Conservation (phyloP, 2,329 filamentous ascomycete genomes). For the Ilyonectria sp. region DNA sequence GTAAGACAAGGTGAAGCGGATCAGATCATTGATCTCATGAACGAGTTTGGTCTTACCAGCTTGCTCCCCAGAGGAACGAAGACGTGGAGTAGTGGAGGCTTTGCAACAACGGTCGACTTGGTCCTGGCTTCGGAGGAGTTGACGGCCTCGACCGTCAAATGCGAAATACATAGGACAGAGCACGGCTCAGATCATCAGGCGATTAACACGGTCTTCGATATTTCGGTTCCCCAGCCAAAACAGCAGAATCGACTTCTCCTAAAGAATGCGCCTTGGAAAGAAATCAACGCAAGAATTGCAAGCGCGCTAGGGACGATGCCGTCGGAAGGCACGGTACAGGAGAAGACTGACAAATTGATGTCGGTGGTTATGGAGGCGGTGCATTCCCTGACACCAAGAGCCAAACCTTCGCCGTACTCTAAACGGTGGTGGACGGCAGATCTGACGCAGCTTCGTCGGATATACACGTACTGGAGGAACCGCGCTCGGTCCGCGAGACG, state of each 20-base stretch:
- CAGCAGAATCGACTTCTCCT: neutral
- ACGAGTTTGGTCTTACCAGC: conserved; percentile 30
- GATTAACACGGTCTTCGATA: conserved; percentile 28
- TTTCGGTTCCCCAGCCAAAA: neutral
- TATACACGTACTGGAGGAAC: conserved; percentile 50
- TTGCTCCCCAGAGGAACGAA: conserved; percentile 54
- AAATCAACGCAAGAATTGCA: conserved; percentile 28
- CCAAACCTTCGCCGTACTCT: neutral
- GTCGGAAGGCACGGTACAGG: conserved; percentile 18
- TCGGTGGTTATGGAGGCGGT: no score
- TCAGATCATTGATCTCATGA: no score
- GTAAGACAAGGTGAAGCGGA: no score
- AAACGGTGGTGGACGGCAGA: conserved; percentile 51
- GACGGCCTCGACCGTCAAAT: conserved; percentile 17
- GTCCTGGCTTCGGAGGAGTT: conserved; percentile 43
- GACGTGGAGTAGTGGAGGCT: conserved; percentile 48
- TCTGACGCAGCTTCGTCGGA: conserved; percentile 46
- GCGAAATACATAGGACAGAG: neutral
- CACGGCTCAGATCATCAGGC: conserved; percentile 35
- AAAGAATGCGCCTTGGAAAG: conserved; percentile 30
- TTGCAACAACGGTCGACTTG: conserved; percentile 45
- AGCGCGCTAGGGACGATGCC: conserved; percentile 13
- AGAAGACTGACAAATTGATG: conserved; percentile 16
- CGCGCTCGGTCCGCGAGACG: conserved; percentile 39
- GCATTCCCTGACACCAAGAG: no score